Base-by-base conservation (phyloP, 139 green algal genomes). In the Coelastrella sp. region DNA sequence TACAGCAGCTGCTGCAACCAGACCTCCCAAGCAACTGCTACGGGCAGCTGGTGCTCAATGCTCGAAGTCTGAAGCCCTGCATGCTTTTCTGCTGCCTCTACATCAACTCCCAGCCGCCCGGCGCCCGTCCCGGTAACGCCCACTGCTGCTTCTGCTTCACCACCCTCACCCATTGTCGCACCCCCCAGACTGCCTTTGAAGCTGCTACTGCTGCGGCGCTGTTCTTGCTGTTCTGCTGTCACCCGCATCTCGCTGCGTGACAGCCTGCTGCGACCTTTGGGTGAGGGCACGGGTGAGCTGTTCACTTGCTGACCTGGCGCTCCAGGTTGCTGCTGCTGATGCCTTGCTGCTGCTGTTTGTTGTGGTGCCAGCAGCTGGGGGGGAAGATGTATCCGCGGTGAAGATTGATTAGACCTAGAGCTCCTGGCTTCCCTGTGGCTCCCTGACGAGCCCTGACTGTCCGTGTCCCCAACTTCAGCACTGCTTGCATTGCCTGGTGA, bases 1-100 rank as follows among this genome's bases (percentile, higher is more conserved):
- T 93, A 97, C 15, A 97, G 93, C 74, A 97, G 90, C 84, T 94
- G 92, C 57, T 95, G 92, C 82, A 97, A 91, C 96, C 96, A 97
- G n/a, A 91, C 66, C 87, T 91, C 78, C 66, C 66, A 91, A 7
- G 65, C 78, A 20, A 82, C 0, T 59, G 82, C 87, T 19, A 87
- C 27, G 27, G 82, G 65, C 7, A 78, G 14, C 27, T 78, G 27
- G 6, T 65, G 11, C 19, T 79, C 59, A 66, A 57, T 61, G n/a
- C 74, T 79, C 14, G 8, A 60, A 0, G 60, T 20, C 74, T 59
- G 24, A 4, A 59, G 8, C 7, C 35, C 78, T 63, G 19, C 10
- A 57, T 58, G 24, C 19, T 70, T 66, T 76, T 9, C 84, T 70
- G 49, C 25, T 58, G 66, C 65, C n/a, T 58, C 82, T 59, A 10